These are phyloP conservation scores for Pyricularia sp. DNA, from an alignment of 2,329 filamentous ascomycete genomes.

Conservation along the genomic window DNA sequence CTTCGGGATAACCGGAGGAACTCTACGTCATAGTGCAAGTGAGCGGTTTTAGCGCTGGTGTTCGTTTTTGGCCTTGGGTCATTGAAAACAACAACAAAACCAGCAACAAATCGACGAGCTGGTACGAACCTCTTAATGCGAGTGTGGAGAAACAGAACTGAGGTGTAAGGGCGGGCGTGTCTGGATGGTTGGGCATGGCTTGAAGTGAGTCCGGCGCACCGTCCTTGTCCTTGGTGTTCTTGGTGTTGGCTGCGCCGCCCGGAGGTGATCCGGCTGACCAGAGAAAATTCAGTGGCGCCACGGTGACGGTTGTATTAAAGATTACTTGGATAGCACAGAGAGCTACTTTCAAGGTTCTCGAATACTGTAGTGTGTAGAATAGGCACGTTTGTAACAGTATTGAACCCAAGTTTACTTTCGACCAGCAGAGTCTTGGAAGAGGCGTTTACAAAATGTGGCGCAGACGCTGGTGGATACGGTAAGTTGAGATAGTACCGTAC, in stretches of 20 bases:
- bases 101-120: background rate
- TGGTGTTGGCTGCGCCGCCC: conserved; percentile 16
- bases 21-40: conserved; percentile 38
- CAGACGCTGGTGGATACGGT: background rate
- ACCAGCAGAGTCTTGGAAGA: background rate
- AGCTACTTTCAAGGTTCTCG: background rate
- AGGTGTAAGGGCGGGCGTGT: conserved; percentile 45
- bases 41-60: conserved; percentile 5
- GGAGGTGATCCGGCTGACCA: conserved; percentile 31
- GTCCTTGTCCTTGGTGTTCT: conserved; percentile 2
- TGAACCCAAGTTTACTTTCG: background rate
- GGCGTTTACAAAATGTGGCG: background rate
- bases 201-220: conserved; percentile 15
- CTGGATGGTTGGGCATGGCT: conserved; percentile 33
- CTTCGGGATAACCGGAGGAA: conserved; percentile 79
- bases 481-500: background rate
- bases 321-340: background rate
- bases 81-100: background rate
- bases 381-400: background rate
- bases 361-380: background rate
- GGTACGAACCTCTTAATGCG: conserved; percentile 47
- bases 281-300: conserved; percentile 28
- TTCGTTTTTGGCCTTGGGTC: background rate
- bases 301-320: conserved; percentile 17
- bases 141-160: conserved; percentile 68